Base-by-base conservation (phyloP, 768 basidiomycete species). In the Psilocybe subaeruginosa region DNA sequence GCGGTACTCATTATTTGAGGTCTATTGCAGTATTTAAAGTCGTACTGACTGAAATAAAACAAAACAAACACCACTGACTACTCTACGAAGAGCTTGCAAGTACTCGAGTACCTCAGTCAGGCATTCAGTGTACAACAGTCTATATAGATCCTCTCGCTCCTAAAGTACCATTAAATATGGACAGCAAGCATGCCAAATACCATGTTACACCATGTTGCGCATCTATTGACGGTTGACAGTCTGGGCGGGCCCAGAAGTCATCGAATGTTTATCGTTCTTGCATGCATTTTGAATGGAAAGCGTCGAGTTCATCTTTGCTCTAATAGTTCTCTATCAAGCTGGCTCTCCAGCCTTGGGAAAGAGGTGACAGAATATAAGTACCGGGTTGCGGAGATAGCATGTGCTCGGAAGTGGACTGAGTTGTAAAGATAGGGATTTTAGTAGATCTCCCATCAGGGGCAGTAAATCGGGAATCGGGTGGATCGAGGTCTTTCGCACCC, bases 221-320 rank as follows among this genome's bases (percentile, higher is more conserved):
- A 48, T 53, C 27, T 3, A 47, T 46, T 23, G 51, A 54, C 23
- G 53, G 58, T 41, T 63, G 54, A 58, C 55, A 62, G 60, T 49
- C 33, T 43, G 45, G 31, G 54, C 6, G 57, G 49, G 60, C 29
- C 54, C 50, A 58, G 60, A 61, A 61, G 62, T 54, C 41, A 59
- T 56, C 62, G 41, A 43, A 43, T 43, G 59, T 59, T 45, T 45
- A 19, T 53, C 54, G 56, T 52, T 33, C 33, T 33, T 59, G 49
- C 29, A 43, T 47, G 54, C 62, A 65, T 68, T 63, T 37, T 35
- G 58, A 50, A 46, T 64, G 59, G 56, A 64, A 49, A 31, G 17
- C 39, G 17, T 46, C 37, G 37, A 49, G 4, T 30, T 27, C 47
- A 49, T n/a, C 19, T 27, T 11, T 12, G 41, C 41, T n/a, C 11